phyloP scores from a whole-genome alignment of 352 stramenopile species.

The Plasmopara viticola region DNA sequence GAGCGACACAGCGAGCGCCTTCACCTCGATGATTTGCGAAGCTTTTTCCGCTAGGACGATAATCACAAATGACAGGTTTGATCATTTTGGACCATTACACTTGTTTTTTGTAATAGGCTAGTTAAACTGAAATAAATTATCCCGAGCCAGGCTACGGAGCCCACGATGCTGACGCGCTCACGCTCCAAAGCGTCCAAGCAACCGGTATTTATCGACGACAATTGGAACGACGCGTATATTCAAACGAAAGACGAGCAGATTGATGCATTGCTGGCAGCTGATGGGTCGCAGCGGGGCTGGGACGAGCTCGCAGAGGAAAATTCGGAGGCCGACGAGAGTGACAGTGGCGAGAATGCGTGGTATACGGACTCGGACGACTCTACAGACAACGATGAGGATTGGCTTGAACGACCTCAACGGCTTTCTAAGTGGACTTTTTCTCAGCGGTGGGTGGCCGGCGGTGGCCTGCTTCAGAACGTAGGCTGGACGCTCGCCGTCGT shows the following conservation, averaged over 20 bases:
- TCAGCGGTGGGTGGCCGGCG: conserved; percentile 31
- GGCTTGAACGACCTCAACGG: conserved; percentile 4
- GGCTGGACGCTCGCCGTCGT: conserved; percentile 46
- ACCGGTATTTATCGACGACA: conserved; percentile 75
- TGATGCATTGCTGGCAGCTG: conserved; percentile 52
- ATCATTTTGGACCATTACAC: conserved; percentile 1
- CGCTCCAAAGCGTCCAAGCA: conserved; percentile 53
- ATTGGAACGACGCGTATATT: conserved; percentile 82
- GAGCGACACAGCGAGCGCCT: conserved; percentile 38
- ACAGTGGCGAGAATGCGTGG: conserved; percentile 29
- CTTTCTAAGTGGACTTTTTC: conserved; percentile 3
- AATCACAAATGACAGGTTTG: not conserved
- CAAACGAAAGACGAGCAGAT: conserved; percentile 81
- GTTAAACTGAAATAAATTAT: not conserved
- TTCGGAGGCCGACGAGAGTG: conserved; percentile 17
- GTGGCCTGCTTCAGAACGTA: conserved; percentile 38
- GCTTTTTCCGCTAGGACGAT: conserved; percentile 39
- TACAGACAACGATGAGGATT: conserved; percentile 21
- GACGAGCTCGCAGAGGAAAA: conserved; percentile 41
- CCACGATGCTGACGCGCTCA: conserved; percentile 60
- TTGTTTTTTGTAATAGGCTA: conserved; percentile 2
- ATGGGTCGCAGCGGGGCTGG: conserved; percentile 41
- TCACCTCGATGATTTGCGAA: conserved; percentile 61
- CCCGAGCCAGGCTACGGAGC: too few relatives aligned
- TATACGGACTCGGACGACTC: conserved; percentile 32